Percentiles rank a stretch among this genome's conserved stretches.
Conservation (phyloP, 768 basidiomycete genomes). For the Boletus pseudo-olivaceus region DNA sequence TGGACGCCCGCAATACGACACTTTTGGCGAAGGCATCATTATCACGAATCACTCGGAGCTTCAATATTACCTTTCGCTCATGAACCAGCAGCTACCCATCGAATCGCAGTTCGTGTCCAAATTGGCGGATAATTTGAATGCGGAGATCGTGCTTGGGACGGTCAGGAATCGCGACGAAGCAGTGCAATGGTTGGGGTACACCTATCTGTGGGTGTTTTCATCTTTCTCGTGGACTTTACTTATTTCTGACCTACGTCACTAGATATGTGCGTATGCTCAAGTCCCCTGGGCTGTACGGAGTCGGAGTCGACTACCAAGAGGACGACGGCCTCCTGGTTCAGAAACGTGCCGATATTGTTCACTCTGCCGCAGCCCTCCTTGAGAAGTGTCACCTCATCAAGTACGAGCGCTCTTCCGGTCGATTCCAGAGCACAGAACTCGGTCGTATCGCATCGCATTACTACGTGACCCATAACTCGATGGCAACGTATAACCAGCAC, state of each 20-base stretch:
- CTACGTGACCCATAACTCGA: conserved; percentile 92
- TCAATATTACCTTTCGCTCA: conserved; percentile 91
- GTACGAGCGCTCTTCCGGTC: conserved; percentile 84
- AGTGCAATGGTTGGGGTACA: conserved; percentile 95
- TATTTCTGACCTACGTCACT: neutral
- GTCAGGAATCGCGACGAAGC: conserved; percentile 95
- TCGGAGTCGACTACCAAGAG: conserved; percentile 87
- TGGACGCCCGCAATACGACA: conserved; percentile 96
- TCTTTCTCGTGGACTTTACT: conserved; percentile 1
- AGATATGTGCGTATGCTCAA: conserved; percentile 96
- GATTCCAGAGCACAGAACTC: conserved; percentile 90
- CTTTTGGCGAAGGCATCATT: conserved; percentile 95
- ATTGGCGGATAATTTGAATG: conserved; percentile 93
- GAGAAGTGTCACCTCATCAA: conserved; percentile 95
- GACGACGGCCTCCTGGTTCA: conserved; percentile 81
- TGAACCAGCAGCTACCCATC: conserved; percentile 98
- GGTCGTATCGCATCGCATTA: conserved; percentile 94
- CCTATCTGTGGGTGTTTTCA: conserved; percentile 66
- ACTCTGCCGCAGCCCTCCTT: conserved; percentile 87
- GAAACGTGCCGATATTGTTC: conserved; percentile 90
- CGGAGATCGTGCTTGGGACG: conserved; percentile 93
- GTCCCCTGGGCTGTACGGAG: conserved; percentile 81
- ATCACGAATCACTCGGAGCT: conserved; percentile 97
- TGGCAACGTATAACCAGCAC: conserved; percentile 96
- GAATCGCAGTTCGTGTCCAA: conserved; percentile 92